Evolutionary conservation across 768 basidiomycete species (phyloP), one percentile per base, ranked within the genome.

Genomic region (Agrocybe chaxingu): DNA sequence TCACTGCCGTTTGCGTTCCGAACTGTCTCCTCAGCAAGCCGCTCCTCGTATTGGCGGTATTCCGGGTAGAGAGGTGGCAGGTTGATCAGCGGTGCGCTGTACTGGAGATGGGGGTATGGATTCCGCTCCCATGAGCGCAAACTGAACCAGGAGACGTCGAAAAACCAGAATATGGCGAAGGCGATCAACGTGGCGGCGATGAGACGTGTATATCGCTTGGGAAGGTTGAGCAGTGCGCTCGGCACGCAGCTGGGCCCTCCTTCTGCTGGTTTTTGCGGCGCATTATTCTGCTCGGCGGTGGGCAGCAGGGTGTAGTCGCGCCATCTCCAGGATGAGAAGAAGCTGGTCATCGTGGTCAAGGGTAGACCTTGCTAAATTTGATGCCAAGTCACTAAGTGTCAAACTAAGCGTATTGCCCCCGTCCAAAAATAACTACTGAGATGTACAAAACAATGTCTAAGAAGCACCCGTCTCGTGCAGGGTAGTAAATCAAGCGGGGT

Each of bases 1-100:
- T 68, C 35, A 68, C 62, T 4, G 58, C 75, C 71, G 24, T 45
- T 46, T 10, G 42, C 34, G 3, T 44, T 45, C 30, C 38, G 30
- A 7, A 53, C 9, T 11, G 52, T 54, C 45, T 43, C 30, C 16
- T 53, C 45, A 9, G 59, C 51, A 2, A 62, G 29, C 3, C 12
- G 31, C 39, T 60, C 55, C 40, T 62, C 59, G 33, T 60, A 62
- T 12, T 48, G 31, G 2, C 50, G 30, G 39, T 62, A 62, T 12
- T 44, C 32, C 36, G 58, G 44, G 48, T 55, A 62, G 8, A 62
- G 37, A 1, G 61, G 61, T 10, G 61, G 61, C 19, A 51, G 41
- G 10, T 37, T 37, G 6, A 16, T n/a, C 8, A 39, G 35, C 6
- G 47, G 50, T 18, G 52, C 37, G 5, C 29, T 45, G 11, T 53